Percentiles rank a stretch among this genome's conserved stretches.
Evolutionary conservation across 176 grass and related monocot genomes (phyloP).

Genomic region (Aechmea fasciata): DNA sequence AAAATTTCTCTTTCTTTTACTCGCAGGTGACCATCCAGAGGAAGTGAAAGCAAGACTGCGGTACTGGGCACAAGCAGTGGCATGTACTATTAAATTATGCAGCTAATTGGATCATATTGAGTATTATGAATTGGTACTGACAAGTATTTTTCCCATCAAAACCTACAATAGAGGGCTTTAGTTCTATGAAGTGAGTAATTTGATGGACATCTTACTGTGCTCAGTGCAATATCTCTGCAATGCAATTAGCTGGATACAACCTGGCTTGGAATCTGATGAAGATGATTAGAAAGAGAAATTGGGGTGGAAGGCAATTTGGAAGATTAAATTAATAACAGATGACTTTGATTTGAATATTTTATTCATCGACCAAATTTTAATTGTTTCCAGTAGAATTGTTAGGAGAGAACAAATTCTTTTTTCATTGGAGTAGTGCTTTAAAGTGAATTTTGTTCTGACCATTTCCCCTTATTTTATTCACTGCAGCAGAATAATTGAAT

Average conservation of each 20-base stretch:
- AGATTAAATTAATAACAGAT: background rate
- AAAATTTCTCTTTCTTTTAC: background rate
- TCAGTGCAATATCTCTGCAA: background rate
- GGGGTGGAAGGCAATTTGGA: background rate
- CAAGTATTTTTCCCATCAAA: background rate
- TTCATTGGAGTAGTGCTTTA: no score
- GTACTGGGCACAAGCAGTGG: slow-evolving; percentile 18
- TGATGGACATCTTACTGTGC: no score
- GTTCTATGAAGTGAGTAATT: no score
- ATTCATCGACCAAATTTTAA: no score
- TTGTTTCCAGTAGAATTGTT: no score
- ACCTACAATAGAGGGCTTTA: background rate
- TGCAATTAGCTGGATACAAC: background rate
- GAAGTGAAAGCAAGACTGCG: slow-evolving; percentile 13
- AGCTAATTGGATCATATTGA: background rate
- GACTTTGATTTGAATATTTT: background rate
- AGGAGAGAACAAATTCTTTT: no score
- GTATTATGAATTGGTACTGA: background rate
- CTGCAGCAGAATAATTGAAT: no score
- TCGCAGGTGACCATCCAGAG: slow-evolving; percentile 12
- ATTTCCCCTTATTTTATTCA: no score
- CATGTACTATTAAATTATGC: slow-evolving; percentile 12
- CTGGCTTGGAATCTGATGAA: background rate
- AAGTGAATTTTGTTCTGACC: no score
- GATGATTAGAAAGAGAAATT: background rate